These are phyloP conservation scores for Mycena rebaudengoi DNA, from an alignment of 768 basidiomycete species.

Conservation along the genomic window DNA sequence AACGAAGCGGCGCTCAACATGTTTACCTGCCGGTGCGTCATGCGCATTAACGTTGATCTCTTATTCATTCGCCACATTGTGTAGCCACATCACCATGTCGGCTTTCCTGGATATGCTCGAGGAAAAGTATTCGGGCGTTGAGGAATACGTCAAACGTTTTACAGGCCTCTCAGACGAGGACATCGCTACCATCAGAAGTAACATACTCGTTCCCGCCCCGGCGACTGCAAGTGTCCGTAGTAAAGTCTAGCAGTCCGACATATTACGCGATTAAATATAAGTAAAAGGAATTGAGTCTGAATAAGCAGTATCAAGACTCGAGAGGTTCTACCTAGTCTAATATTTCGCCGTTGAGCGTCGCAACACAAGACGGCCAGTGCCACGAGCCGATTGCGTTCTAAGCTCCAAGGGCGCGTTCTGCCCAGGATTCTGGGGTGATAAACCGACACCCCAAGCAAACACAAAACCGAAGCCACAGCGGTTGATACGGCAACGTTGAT, in stretches of 20 bases:
- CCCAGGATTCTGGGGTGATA: too few relatives aligned
- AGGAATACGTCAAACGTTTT: slow-evolving; percentile 65
- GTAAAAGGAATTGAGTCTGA: too few relatives aligned
- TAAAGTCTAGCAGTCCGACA: slow-evolving; percentile 11
- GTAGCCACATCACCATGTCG: slow-evolving; percentile 75
- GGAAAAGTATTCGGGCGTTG: slow-evolving; percentile 73
- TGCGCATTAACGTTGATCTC: slow-evolving; percentile 1
- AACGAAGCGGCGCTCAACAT: slow-evolving; percentile 83
- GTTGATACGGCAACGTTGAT: too few relatives aligned
- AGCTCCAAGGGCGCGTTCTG: too few relatives aligned
- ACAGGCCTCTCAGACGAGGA: slow-evolving; percentile 72
- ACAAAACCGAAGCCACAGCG: too few relatives aligned
- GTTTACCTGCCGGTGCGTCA: slow-evolving; percentile 78
- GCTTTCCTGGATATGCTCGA: slow-evolving; percentile 70
- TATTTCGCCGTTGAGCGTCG: too few relatives aligned
- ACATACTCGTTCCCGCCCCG: slow-evolving; percentile 57
- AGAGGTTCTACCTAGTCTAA: too few relatives aligned
- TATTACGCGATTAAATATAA: too few relatives aligned
- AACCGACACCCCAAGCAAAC: too few relatives aligned
- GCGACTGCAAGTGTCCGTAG: slow-evolving; percentile 7
- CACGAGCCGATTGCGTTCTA: too few relatives aligned
- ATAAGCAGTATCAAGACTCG: not conserved
- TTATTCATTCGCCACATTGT: not conserved
- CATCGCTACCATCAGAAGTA: slow-evolving; percentile 62
- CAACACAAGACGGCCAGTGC: too few relatives aligned